Conservation (phyloP, 805 yeast genomes). For the Candida andamanensis region DNA sequence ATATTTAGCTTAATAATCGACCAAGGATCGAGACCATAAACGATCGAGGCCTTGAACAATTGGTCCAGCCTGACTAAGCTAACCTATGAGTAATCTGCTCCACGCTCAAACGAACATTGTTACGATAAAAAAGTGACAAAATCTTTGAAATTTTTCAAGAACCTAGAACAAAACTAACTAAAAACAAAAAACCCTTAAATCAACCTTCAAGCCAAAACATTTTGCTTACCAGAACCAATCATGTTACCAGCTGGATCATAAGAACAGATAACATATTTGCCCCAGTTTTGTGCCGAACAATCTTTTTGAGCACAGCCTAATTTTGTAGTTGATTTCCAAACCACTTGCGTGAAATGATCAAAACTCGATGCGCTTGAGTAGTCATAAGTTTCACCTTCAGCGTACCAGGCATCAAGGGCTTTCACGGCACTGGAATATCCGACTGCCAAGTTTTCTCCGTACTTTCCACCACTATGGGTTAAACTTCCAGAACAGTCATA, state of each 20-base stretch:
- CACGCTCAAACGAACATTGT: no score
- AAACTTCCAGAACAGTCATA: slow-evolving; percentile 46
- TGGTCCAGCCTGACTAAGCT: no score
- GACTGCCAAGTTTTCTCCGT: slow-evolving; percentile 38
- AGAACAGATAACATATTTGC: slow-evolving; percentile 66
- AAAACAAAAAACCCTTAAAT: neutral
- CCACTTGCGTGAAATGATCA: slow-evolving; percentile 72
- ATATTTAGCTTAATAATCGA: no score
- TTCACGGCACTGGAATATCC: slow-evolving; percentile 28
- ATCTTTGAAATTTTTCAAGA: no score
- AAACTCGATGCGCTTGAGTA: slow-evolving; percentile 31
- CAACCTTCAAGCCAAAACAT: slow-evolving; percentile 9
- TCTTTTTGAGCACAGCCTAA: slow-evolving; percentile 70
- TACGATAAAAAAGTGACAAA: no score
- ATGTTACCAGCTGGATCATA: slow-evolving; percentile 73
- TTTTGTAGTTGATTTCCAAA: slow-evolving; percentile 60
- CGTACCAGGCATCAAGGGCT: slow-evolving; percentile 38
- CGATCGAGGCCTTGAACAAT: no score
- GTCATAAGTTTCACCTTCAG: slow-evolving; percentile 28
- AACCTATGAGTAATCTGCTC: no score
- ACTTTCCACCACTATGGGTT: slow-evolving; percentile 33
- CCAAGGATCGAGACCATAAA: no score
- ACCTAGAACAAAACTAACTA: slow-evolving; percentile 1
- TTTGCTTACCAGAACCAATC: slow-evolving; percentile 33
- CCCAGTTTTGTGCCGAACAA: slow-evolving; percentile 44